Conservation (phyloP, 768 basidiomycete genomes). For the Macrocybe gigantea region DNA sequence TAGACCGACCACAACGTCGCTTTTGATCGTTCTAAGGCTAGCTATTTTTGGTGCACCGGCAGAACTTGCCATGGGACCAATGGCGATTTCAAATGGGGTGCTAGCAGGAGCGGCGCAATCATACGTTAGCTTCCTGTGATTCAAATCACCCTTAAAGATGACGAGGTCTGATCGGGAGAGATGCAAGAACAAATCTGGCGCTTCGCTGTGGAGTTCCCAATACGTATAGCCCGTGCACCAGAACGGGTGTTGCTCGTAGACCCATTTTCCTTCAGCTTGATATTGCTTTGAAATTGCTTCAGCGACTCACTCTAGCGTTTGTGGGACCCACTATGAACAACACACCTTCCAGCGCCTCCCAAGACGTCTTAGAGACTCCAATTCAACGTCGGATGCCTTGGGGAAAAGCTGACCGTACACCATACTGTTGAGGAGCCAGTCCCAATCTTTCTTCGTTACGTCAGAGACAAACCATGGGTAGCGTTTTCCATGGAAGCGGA, state of each 20-base stretch:
- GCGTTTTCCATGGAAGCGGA: conserved; percentile 94
- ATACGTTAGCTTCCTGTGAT: conserved; percentile 87
- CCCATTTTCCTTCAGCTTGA: conserved; percentile 88
- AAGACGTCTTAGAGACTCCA: conserved; percentile 74
- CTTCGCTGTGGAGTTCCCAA: conserved; percentile 81
- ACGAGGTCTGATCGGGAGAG: conserved; percentile 88
- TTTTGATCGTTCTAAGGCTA: conserved; percentile 89
- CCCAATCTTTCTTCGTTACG: conserved; percentile 89
- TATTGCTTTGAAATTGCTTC: conserved; percentile 54
- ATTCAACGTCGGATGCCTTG: conserved; percentile 70
- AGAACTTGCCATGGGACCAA: conserved; percentile 87
- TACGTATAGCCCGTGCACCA: conserved; percentile 97
- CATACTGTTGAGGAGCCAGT: conserved; percentile 85
- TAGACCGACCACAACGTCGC: conserved; percentile 89
- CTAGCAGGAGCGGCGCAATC: conserved; percentile 83
- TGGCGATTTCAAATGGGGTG: conserved; percentile 85
- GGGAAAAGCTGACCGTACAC: conserved; percentile 92
- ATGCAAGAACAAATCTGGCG: conserved; percentile 88
- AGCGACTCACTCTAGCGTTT: not conserved
- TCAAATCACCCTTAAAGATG: conserved; percentile 91
- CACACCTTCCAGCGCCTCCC: conserved; percentile 86
- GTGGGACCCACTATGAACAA: not conserved
- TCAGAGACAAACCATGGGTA: conserved; percentile 95
- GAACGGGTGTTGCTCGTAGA: conserved; percentile 91
- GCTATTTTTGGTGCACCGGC: conserved; percentile 85